A percentile compares a stretch with the other conserved stretches of the same genome.
phyloP scores from a whole-genome alignment of 805 yeast genomes.

The Wickerhamomyces kurtzmanii region DNA sequence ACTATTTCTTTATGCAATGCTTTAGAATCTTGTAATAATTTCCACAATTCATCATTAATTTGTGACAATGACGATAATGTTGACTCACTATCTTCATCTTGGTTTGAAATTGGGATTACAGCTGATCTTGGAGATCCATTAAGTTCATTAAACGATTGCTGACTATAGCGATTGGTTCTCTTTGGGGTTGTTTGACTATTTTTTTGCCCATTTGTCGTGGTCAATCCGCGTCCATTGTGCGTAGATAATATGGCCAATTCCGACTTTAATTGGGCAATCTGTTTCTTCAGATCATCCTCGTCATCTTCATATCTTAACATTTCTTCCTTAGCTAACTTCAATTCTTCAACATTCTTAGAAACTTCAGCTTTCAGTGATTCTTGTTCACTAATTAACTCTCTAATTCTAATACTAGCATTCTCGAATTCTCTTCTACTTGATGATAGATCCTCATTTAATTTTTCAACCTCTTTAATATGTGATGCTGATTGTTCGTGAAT shows the following conservation, averaged over 20 bases:
- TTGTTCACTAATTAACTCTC: constrained; percentile 51
- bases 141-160: constrained; percentile 23
- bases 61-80: constrained; percentile 45
- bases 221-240: constrained; percentile 20
- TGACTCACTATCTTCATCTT: constrained; percentile 36
- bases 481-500: constrained; percentile 32
- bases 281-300: constrained; percentile 47
- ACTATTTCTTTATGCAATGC: constrained; percentile 75
- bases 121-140: constrained; percentile 47
- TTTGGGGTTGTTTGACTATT: constrained; percentile 16
- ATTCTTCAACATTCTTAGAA: constrained; percentile 47
- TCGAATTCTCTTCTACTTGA: constrained; percentile 46
- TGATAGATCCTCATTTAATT: constrained; percentile 45
- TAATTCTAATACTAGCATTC: constrained; percentile 48
- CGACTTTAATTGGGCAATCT: constrained; percentile 33
- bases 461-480: constrained; percentile 38
- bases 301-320: constrained; percentile 50
- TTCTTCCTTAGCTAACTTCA: constrained; percentile 49
- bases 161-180: constrained; percentile 23
- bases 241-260: constrained; percentile 19
- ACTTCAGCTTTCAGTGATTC: constrained; percentile 56
- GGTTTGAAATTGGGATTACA: constrained; percentile 44
- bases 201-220: too few relatives aligned
- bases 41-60: constrained; percentile 67
- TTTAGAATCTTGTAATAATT: constrained; percentile 60